phyloP scores from a whole-genome alignment of 192 early-diverging fungal species.

The Dispira simplex region DNA sequence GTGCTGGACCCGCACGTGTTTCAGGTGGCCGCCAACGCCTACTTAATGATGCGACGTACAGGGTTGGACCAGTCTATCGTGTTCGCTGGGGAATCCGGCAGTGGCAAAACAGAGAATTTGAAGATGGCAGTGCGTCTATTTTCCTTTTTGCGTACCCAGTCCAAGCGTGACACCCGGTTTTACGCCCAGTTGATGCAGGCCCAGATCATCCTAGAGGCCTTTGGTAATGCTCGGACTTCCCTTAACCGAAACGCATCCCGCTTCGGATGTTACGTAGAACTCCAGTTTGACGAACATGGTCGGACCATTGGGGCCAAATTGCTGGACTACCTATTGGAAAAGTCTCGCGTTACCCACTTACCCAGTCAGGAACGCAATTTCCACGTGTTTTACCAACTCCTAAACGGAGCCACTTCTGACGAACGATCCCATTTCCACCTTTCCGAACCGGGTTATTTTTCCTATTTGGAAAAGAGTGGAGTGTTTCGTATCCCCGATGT shows the following conservation, averaged over 20 bases:
- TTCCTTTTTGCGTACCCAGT: constrained; percentile 46
- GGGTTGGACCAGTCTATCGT: constrained; percentile 81
- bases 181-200: constrained; percentile 54
- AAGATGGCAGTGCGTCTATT: constrained; percentile 47
- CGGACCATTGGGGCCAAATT: constrained; percentile 75
- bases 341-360: constrained; percentile 47
- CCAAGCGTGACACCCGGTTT: constrained; percentile 49
- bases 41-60: constrained; percentile 75
- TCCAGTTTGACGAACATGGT: constrained; percentile 87
- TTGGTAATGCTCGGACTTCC: constrained; percentile 72
- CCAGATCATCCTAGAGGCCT: constrained; percentile 64
- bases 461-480: constrained; percentile 16
- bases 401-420: constrained; percentile 64
- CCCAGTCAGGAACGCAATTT: constrained; percentile 66
- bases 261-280: constrained; percentile 70
- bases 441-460: constrained; percentile 29
- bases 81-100: constrained; percentile 76
- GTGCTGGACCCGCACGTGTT: constrained; percentile 62
- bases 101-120: constrained; percentile 75
- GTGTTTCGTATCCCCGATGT: constrained; percentile 36
- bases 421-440: constrained; percentile 65
- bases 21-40: constrained; percentile 69
- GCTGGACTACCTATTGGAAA: constrained; percentile 81
- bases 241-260: constrained; percentile 68
- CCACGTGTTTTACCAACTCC: constrained; percentile 90